Evolutionary conservation across 2,329 filamentous ascomycete genomes (phyloP).

Genomic region (Biscogniauxia sp.): DNA sequence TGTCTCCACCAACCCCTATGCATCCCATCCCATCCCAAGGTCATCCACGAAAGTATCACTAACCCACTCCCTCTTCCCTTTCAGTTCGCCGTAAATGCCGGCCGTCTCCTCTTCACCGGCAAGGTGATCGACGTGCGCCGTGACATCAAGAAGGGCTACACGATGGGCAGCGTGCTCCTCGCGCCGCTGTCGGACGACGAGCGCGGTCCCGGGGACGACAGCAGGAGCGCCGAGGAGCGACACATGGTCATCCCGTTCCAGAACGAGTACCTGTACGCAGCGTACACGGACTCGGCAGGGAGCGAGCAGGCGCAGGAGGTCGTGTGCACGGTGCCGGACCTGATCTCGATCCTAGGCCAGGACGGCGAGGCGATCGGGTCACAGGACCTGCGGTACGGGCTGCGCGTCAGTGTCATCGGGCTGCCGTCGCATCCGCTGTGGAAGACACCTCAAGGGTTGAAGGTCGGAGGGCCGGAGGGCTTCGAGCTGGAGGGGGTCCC

Average conservation of each 20-base stretch:
- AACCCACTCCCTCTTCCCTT: too few species aligned
- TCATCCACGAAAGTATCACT: too few species aligned
- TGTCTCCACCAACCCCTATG: too few species aligned
- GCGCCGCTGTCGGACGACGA: slow-evolving; percentile 28
- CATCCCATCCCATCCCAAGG: too few species aligned
- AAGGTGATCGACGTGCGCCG: too few species aligned
- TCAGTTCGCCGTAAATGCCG: too few species aligned
- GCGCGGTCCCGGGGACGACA: slow-evolving; percentile 13
- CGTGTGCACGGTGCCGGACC: slow-evolving; percentile 52
- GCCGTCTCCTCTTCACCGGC: too few species aligned
- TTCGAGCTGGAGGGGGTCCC: slow-evolving; percentile 45
- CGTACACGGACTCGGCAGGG: slow-evolving; percentile 17
- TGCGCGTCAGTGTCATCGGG: slow-evolving; percentile 45
- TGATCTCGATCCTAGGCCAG: slow-evolving; percentile 51
- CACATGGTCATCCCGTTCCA: slow-evolving; percentile 64
- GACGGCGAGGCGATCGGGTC: slow-evolving; percentile 53
- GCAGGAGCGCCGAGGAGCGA: slow-evolving; percentile 30
- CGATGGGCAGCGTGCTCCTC: slow-evolving; percentile 1
- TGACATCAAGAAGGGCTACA: too few species aligned
- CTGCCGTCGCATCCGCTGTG: slow-evolving; percentile 41
- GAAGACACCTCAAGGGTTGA: slow-evolving; percentile 42
- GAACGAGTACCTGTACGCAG: slow-evolving; percentile 65
- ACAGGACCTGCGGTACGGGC: slow-evolving; percentile 51
- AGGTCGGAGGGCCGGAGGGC: slow-evolving; percentile 45
- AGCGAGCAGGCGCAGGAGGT: slow-evolving; percentile 20